Percentiles rank a stretch among this genome's conserved stretches.
Conservation (phyloP, 306 rosid species). For the Casuarina cunninghamiana region DNA sequence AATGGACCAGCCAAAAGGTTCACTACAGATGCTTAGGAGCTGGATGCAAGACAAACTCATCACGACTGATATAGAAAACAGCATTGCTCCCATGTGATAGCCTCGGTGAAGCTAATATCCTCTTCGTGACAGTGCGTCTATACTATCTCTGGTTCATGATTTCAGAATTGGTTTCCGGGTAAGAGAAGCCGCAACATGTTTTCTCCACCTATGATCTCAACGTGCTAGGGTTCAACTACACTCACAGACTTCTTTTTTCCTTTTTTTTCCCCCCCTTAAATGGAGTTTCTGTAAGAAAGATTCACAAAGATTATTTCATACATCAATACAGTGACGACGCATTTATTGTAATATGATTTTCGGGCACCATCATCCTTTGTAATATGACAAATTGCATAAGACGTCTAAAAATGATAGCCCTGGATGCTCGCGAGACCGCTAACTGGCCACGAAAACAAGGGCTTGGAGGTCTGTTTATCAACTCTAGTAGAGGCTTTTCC, state of each 20-base stretch:
- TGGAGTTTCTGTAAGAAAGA: background rate
- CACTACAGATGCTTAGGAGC: slow-evolving; percentile 63
- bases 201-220: background rate
- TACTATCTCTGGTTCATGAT: background rate
- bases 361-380: background rate
- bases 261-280: background rate
- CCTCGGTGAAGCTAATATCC: slow-evolving; percentile 7
- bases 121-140: slow-evolving; percentile 21
- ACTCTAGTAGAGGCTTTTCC: too few species aligned
- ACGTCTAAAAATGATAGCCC: background rate
- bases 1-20: slow-evolving; percentile 92
- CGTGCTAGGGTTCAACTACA: background rate
- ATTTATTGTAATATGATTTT: background rate
- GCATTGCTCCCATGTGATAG: slow-evolving; percentile 45
- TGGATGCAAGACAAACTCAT: slow-evolving; percentile 83
- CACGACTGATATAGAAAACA: slow-evolving; percentile 22
- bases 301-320: background rate
- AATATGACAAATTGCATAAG: background rate
- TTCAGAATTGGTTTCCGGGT: background rate
- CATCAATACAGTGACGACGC: background rate
- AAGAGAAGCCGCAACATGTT: background rate
- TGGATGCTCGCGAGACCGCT: background rate
- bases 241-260: background rate
- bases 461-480: too few species aligned
- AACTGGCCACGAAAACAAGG: background rate